Conservation (phyloP, 768 basidiomycete species). For the Trichaptum fuscoviolaceum region DNA sequence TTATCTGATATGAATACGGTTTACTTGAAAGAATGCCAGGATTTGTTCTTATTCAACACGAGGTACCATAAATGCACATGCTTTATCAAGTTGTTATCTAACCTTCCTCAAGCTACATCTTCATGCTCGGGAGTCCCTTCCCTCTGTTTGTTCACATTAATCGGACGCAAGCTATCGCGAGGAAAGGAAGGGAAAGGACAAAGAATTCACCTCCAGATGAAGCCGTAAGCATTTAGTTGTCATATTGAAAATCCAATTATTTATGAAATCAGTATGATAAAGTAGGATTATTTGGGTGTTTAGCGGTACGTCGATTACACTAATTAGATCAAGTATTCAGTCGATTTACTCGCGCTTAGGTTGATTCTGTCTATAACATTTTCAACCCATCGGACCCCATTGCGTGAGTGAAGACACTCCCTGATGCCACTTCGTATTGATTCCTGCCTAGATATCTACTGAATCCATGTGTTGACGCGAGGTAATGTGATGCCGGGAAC, state of each 20-base stretch:
- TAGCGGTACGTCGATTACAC: constrained; percentile 19
- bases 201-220: constrained; percentile 36
- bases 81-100: not conserved
- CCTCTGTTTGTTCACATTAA: constrained; percentile 38
- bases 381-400: constrained; percentile 38
- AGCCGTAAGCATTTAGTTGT: constrained; percentile 23
- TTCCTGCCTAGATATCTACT: constrained; percentile 27
- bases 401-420: constrained; percentile 16
- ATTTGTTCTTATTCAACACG: constrained; percentile 30
- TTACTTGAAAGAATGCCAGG: constrained; percentile 20
- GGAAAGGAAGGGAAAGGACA: constrained; percentile 35
- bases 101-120: constrained; percentile 21
- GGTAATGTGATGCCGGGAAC: constrained; percentile 13
- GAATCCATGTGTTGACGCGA: constrained; percentile 36
- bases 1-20: constrained; percentile 28
- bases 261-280: constrained; percentile 27
- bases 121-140: constrained; percentile 35
- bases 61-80: constrained; percentile 12
- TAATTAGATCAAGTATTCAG: not conserved
- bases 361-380: constrained; percentile 37
- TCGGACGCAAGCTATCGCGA: constrained; percentile 36
- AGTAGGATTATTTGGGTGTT: constrained; percentile 36
- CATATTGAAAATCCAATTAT: not conserved
- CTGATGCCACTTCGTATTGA: not conserved
- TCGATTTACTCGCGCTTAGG: constrained; percentile 4